A percentile compares a stretch with the other conserved stretches of the same genome.
phyloP scores from a whole-genome alignment of 345 rosid species.

The Alliaria petiolata region DNA sequence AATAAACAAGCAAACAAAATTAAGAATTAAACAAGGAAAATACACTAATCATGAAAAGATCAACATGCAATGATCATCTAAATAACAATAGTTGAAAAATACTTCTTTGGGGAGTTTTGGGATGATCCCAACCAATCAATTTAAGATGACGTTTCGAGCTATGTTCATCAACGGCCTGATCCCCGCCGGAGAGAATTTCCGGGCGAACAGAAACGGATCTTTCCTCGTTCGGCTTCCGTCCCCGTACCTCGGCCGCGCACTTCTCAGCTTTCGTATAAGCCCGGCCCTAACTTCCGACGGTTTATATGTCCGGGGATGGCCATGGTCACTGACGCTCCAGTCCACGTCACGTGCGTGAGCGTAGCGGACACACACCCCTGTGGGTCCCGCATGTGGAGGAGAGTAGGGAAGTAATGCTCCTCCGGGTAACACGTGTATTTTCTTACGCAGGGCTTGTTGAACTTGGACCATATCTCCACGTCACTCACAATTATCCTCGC shows the following conservation, averaged over 20 bases:
- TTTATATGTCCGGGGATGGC: slow-evolving; percentile 67
- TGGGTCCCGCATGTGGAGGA: slow-evolving; percentile 53
- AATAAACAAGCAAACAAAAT: too few relatives aligned
- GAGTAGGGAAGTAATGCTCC: slow-evolving; percentile 72
- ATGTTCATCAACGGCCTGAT: slow-evolving; percentile 38
- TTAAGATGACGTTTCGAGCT: slow-evolving; percentile 44
- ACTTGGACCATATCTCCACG: slow-evolving; percentile 50
- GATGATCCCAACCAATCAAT: not conserved
- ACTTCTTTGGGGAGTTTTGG: not conserved
- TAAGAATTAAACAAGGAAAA: too few relatives aligned
- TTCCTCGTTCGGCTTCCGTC: slow-evolving; percentile 22
- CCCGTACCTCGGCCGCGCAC: slow-evolving; percentile 46
- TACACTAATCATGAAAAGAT: too few relatives aligned
- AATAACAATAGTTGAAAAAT: not conserved
- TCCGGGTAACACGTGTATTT: slow-evolving; percentile 57
- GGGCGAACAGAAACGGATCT: slow-evolving; percentile 57
- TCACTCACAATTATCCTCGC: slow-evolving; percentile 55
- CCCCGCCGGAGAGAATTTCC: slow-evolving; percentile 51
- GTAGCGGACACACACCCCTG: slow-evolving; percentile 48
- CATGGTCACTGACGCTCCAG: slow-evolving; percentile 43
- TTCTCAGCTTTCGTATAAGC: slow-evolving; percentile 41
- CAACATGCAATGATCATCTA: not conserved
- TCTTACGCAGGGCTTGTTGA: slow-evolving; percentile 47
- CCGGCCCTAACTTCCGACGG: slow-evolving; percentile 45
- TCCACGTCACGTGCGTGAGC: slow-evolving; percentile 73